A percentile compares a stretch with the other conserved stretches of the same genome.
These are phyloP conservation scores for Rhizopogon salebrosus DNA, from an alignment of 768 basidiomycete genomes.

Conservation along the genomic window DNA sequence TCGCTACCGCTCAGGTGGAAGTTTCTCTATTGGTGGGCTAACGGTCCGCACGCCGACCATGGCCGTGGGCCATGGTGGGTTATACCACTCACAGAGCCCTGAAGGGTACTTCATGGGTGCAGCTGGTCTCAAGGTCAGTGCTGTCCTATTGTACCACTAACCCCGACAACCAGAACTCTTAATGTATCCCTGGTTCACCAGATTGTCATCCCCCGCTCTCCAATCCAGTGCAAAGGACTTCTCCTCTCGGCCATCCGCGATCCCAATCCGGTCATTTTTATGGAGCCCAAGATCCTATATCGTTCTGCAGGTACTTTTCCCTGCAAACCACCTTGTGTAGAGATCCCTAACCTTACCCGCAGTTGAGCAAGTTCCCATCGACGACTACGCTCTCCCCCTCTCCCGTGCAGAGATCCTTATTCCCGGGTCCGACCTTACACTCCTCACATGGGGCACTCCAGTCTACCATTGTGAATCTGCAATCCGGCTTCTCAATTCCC, in stretches of 20 bases:
- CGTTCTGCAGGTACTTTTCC: constrained; percentile 64
- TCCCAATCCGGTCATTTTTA: constrained; percentile 90
- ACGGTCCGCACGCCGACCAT: constrained; percentile 86
- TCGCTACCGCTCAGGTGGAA: constrained; percentile 83
- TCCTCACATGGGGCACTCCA: constrained; percentile 92
- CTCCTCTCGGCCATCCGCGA: constrained; percentile 84
- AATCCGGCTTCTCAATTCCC: constrained; percentile 63
- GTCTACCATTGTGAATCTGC: constrained; percentile 87
- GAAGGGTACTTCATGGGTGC: constrained; percentile 94
- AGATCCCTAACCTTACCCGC: constrained; percentile 1
- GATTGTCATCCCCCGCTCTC: constrained; percentile 91
- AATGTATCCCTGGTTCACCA: constrained; percentile 5
- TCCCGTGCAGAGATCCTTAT: constrained; percentile 73
- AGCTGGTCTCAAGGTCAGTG: constrained; percentile 72
- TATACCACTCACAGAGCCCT: constrained; percentile 94
- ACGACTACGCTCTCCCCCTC: constrained; percentile 83
- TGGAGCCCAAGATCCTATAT: constrained; percentile 94
- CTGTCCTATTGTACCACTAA: not conserved
- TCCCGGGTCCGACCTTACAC: constrained; percentile 77
- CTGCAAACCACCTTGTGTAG: not conserved
- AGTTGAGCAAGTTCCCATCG: constrained; percentile 91
- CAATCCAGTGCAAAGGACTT: constrained; percentile 93
- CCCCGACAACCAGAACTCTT: not conserved
- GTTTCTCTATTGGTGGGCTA: constrained; percentile 75
- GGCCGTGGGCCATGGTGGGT: constrained; percentile 88